These are phyloP conservation scores for Candida labiduridarum DNA, from an alignment of 1,139 yeast species.

Conservation along the genomic window DNA sequence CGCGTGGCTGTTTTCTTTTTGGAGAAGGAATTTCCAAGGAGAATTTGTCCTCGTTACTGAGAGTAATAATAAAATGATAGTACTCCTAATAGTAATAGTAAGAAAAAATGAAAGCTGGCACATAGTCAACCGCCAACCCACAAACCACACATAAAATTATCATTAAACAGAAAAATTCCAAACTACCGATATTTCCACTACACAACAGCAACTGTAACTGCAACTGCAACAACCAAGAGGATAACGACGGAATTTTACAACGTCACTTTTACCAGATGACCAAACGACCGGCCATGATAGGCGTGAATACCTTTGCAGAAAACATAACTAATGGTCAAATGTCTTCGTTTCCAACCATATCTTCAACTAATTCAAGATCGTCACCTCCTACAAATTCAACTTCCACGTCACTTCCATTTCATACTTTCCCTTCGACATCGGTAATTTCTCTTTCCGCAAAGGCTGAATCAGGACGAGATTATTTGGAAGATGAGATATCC, in stretches of 20 bases:
- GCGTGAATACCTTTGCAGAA: neutral
- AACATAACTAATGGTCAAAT: neutral
- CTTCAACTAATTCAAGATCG: neutral
- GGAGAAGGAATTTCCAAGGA: too few relatives aligned
- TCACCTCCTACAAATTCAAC: neutral
- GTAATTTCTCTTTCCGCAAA: constrained; percentile 1
- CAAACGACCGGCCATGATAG: constrained; percentile 1
- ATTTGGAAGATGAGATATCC: constrained; percentile 21
- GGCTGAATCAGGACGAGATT: constrained; percentile 7
- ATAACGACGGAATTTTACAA: neutral
- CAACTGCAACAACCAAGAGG: neutral
- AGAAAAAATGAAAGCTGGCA: too few relatives aligned
- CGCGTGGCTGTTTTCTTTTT: neutral
- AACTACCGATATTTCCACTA: neutral
- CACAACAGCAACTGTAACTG: neutral
- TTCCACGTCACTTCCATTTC: constrained; percentile 1
- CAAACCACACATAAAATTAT: too few relatives aligned
- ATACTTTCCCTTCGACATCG: constrained; percentile 4
- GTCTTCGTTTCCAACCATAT: neutral
- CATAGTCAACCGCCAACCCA: too few relatives aligned
- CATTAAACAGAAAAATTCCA: neutral
- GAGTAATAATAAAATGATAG: too few relatives aligned
- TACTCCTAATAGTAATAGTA: too few relatives aligned
- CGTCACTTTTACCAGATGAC: neutral
- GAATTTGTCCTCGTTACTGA: too few relatives aligned